Evolutionary conservation across 805 yeast genomes (phyloP).

Genomic region (Zygotorulaspora sp.): DNA sequence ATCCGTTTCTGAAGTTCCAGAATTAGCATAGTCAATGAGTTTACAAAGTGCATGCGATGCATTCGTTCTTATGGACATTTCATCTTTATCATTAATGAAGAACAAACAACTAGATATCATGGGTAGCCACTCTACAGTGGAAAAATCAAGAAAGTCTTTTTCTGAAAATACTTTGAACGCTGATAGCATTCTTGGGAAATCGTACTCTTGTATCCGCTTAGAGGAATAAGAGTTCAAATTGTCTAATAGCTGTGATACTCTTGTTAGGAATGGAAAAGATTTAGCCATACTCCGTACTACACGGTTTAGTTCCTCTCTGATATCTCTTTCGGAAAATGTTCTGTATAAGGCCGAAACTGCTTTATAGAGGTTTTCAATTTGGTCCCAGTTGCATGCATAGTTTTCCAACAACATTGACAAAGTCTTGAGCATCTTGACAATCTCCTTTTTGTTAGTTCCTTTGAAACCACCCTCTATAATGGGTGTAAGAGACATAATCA

Average conservation of each 20-base stretch:
- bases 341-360: slow-evolving; percentile 56
- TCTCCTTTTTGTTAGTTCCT: slow-evolving; percentile 49
- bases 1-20: slow-evolving; percentile 25
- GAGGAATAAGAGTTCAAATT: slow-evolving; percentile 68
- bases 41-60: slow-evolving; percentile 60
- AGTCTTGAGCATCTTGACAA: slow-evolving; percentile 53
- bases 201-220: slow-evolving; percentile 64
- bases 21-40: slow-evolving; percentile 55
- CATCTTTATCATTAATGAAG: slow-evolving; percentile 72
- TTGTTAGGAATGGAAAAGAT: slow-evolving; percentile 41
- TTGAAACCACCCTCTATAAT: slow-evolving; percentile 56
- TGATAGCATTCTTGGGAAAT: slow-evolving; percentile 67
- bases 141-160: slow-evolving; percentile 39
- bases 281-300: slow-evolving; percentile 58
- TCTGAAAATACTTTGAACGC: slow-evolving; percentile 68
- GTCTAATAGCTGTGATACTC: slow-evolving; percentile 49
- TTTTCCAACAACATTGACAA: slow-evolving; percentile 51
- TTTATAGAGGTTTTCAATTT: slow-evolving; percentile 46
- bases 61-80: slow-evolving; percentile 73
- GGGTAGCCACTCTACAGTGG: slow-evolving; percentile 72
- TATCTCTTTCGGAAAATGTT: slow-evolving; percentile 51
- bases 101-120: slow-evolving; percentile 62
- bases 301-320: slow-evolving; percentile 56
- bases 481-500: slow-evolving; percentile 53
- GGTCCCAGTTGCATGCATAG: slow-evolving; percentile 49